Base-by-base conservation (phyloP, 352 stramenopile species). In the Globisporangium radiosum region DNA sequence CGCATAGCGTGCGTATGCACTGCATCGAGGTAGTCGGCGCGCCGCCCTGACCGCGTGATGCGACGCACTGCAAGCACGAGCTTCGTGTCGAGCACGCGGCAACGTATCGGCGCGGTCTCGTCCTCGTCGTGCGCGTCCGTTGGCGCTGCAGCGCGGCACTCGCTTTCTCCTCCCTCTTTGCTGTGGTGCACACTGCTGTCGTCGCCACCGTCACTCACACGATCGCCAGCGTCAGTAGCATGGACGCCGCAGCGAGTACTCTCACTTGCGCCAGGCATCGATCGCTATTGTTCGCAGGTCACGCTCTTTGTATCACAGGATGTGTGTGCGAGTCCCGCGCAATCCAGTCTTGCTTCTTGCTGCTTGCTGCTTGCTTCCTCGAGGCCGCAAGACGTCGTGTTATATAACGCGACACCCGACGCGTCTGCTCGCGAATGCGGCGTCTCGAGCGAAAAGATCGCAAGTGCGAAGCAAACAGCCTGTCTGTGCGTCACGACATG, bases 21-120 rank as follows among this genome's bases (percentile, higher is more conserved):
- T 11, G 71, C 74, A 50, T 89, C 77, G 5, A 71, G 39, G 63
- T 82, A 88, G 68, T 89, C 78, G 37, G 74, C 76, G 4, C 76
- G 72, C 7, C 78, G 75, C 3, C 66, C 64, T 4, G 75, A 74
- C 1, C 62, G 63, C 17, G 77, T 72, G 10, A 69, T 59, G 42
- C 70, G 69, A 3, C 78, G 74, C 15, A 90, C 71, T 6, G 66
- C 56, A 1, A 66, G 56, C 4, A 68, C 68, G 43, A 88, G 63
- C 52, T 71, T 63, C 43, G 67, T 48, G 56, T 87, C 73, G 17
- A 88, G 63, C 49, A 88, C 69, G 43, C 25, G 56, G 3, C 7
- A 25, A 3, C 9, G 38, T 33, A 33, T 33, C 25, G 25, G 25
- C 25, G 25, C 25, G 25, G 25, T 33, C 25, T 33, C 47, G 49